Base-by-base conservation (phyloP, 495 filamentous ascomycete genomes). In the Daldinia concentrica region DNA sequence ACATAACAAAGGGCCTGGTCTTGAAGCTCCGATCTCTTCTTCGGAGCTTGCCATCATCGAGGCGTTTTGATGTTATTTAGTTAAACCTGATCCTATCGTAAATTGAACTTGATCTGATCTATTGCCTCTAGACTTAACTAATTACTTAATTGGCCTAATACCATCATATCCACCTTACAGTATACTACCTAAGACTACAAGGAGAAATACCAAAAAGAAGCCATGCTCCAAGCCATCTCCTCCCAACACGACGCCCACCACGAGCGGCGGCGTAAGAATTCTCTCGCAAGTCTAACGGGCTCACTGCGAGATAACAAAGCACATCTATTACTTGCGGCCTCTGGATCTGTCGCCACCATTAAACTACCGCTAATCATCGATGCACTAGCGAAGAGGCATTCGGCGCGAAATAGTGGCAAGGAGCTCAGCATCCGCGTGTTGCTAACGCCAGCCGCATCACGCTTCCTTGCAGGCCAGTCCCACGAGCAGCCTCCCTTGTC, bases 261-360 rank as follows among this genome's bases (percentile, higher is more conserved):
- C 58, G 48, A 73, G 54, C 69, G 62, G 15, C 67, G 69, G 32
- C 72, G 69, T 50, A 68, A 76, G 61, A 77, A 75, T 55, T 79
- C 79, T 9, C 63, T 82, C 30, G 67, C 72, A 9, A 66, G 74
- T 29, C 70, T 85, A 6, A 76, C 78, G 0, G 65, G 74, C 22
- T 71, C 82, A 5, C 75, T 79, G 7, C 50, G 84, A 22, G 92
- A 95, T 73, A 80, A 82, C 34, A 94, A 92, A 76, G 81, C 81
- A 19, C 92, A 98, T 78, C 85, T 97, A 15, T 88, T 97, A 19
- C 87, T 97, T 48, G 91, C 90, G 51, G 90, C 90, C 22, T 89
- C 48, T 45, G 70, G 82, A 45, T 86, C 84, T 11, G 93, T 97
- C 37, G 95, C 94, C 52, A 93, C 93, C 8, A 95, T 97, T 80